Conservation (phyloP, 23 red algal species). For the Gracilaria domingensis region DNA sequence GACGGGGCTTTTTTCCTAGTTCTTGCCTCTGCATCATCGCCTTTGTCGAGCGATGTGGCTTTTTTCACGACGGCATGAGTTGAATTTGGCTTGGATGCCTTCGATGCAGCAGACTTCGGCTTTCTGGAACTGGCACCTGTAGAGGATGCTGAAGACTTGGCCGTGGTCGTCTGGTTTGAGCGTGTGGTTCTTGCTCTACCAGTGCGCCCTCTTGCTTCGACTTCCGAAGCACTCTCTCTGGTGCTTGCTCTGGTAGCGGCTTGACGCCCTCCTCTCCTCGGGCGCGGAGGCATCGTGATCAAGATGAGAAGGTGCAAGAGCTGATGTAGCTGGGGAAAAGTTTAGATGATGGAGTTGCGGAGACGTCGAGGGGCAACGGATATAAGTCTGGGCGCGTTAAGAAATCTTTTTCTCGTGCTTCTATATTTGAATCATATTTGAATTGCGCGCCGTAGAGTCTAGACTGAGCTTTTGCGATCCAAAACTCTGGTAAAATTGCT, state of each 20-base stretch:
- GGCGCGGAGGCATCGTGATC: conserved; percentile 6
- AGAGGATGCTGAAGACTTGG: background rate
- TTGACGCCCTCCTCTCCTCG: conserved; percentile 17
- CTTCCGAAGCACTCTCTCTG: background rate
- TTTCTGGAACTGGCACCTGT: background rate
- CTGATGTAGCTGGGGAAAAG: background rate
- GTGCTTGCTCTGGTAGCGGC: conserved; percentile 3
- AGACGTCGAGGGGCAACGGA: background rate
- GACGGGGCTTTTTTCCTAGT: background rate
- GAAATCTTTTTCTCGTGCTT: too few species aligned
- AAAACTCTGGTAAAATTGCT: too few species aligned
- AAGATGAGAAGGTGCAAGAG: background rate
- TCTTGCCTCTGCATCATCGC: background rate
- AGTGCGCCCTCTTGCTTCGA: background rate
- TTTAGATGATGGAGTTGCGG: background rate
- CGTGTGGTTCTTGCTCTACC: conserved; percentile 23
- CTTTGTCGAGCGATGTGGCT: conserved; percentile 8
- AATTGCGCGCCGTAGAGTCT: background rate
- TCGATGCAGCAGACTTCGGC: background rate
- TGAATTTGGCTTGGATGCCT: conserved; percentile 1
- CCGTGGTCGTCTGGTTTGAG: conserved; percentile 1
- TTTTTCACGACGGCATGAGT: conserved; percentile 1
- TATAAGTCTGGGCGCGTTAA: background rate
- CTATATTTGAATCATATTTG: background rate
- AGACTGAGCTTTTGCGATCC: too few species aligned